phyloP scores from a whole-genome alignment of 1,284 basidiomycete genomes.

The Pseudozyma pruni region DNA sequence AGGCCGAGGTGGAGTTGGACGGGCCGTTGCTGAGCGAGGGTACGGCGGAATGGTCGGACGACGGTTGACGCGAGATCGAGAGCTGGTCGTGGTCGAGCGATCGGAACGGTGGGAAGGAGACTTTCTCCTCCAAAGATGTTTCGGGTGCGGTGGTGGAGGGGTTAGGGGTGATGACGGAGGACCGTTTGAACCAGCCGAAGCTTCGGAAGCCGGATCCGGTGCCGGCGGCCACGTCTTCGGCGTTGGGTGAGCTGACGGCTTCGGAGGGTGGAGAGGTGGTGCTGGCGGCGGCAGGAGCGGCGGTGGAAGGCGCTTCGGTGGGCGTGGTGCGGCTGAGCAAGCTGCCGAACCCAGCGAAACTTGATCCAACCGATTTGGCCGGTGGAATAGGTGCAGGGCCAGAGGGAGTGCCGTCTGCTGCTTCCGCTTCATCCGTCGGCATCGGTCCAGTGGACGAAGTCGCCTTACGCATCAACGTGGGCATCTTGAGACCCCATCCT shows the following conservation, averaged over 20 bases:
- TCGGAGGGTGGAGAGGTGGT: constrained; percentile 5
- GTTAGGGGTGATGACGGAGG: constrained; percentile 20
- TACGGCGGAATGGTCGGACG: constrained; percentile 8
- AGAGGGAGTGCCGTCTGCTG: constrained; percentile 1
- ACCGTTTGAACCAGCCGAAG: constrained; percentile 49
- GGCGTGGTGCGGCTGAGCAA: constrained; percentile 23
- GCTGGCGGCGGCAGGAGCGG: neutral
- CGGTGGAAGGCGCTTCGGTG: constrained; percentile 1
- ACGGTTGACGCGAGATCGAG: constrained; percentile 31
- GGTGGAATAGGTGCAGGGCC: neutral
- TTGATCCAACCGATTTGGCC: constrained; percentile 26
- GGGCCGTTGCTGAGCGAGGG: neutral
- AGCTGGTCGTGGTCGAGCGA: constrained; percentile 53
- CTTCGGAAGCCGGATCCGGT: constrained; percentile 35
- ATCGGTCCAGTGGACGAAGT: constrained; percentile 37
- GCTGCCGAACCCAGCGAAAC: constrained; percentile 39
- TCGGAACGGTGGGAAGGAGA: constrained; percentile 45
- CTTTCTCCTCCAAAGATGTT: constrained; percentile 31
- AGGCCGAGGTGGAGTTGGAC: constrained; percentile 8
- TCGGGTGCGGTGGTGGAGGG: constrained; percentile 1
- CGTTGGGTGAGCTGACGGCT: neutral
- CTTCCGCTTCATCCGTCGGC: constrained; percentile 27
- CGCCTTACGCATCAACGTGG: constrained; percentile 47
- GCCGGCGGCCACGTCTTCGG: constrained; percentile 10
- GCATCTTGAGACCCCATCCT: constrained; percentile 48